A percentile compares a stretch with the other conserved stretches of the same genome.
Conservation (phyloP, 2,329 filamentous ascomycete genomes). For the Monosporascus cannonballus region DNA sequence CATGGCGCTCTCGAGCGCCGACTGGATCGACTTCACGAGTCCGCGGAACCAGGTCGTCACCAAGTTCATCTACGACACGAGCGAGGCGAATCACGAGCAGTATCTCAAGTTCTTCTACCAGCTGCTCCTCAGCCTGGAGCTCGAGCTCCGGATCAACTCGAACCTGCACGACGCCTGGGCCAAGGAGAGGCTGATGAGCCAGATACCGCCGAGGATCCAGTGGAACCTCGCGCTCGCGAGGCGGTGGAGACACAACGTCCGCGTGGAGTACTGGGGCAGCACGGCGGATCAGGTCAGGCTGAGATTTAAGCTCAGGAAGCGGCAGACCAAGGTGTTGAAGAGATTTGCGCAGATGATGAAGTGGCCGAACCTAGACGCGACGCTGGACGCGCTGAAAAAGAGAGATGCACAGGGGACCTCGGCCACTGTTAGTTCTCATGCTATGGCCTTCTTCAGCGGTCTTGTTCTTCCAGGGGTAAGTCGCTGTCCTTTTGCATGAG, state of each 20-base stretch:
- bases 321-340: constrained; percentile 62
- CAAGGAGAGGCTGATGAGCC: constrained; percentile 57
- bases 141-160: constrained; percentile 64
- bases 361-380: constrained; percentile 66
- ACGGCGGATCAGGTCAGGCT: constrained; percentile 53
- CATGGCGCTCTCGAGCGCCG: constrained; percentile 58
- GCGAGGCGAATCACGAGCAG: constrained; percentile 46
- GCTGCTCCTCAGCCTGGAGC: constrained; percentile 65
- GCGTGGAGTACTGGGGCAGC: constrained; percentile 54
- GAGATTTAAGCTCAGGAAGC: constrained; percentile 57
- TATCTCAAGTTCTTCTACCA: constrained; percentile 70
- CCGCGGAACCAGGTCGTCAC: constrained; percentile 68
- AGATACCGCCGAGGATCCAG: constrained; percentile 63
- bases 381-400: constrained; percentile 56
- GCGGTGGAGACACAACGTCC: constrained; percentile 65
- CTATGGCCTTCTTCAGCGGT: constrained; percentile 73
- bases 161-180: constrained; percentile 54
- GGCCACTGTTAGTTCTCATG: constrained; percentile 59
- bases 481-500: constrained; percentile 2
- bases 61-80: constrained; percentile 61
- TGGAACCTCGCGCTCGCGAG: constrained; percentile 70
- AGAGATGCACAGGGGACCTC: constrained; percentile 52
- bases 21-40: constrained; percentile 69
- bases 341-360: constrained; percentile 67
- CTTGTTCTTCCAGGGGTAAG: constrained; percentile 64